Conservation (phyloP, 768 basidiomycete species). For the Xerocomus spinulosus region DNA sequence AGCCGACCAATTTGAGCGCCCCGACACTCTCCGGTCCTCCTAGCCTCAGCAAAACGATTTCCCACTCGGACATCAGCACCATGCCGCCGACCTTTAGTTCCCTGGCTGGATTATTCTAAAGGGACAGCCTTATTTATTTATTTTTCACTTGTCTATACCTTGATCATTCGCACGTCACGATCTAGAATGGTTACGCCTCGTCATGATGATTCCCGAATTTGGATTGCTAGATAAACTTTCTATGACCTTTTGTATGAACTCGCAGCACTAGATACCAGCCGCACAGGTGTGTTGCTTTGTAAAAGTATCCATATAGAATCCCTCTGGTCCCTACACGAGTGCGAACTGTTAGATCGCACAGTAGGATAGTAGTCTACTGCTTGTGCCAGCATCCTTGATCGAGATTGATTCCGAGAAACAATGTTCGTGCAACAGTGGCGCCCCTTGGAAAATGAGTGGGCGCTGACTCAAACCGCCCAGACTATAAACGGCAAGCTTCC, state of each 20-base stretch:
- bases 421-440: too few relatives aligned
- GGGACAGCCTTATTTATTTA: background rate
- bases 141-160: background rate
- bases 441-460: too few relatives aligned
- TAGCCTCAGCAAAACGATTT: slow-evolving; percentile 4
- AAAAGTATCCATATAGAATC: too few relatives aligned
- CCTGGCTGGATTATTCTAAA: slow-evolving; percentile 2
- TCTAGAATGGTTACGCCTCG: background rate
- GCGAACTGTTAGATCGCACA: too few relatives aligned
- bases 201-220: background rate
- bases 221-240: background rate
- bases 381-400: too few relatives aligned
- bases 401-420: too few relatives aligned
- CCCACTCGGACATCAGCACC: slow-evolving; percentile 14
- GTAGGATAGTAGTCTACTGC: too few relatives aligned
- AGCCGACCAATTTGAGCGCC: background rate
- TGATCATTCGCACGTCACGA: background rate
- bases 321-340: too few relatives aligned
- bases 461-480: too few relatives aligned
- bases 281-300: too few relatives aligned
- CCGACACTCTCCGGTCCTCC: slow-evolving; percentile 1
- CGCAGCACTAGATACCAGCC: background rate
- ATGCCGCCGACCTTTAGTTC: slow-evolving; percentile 13
- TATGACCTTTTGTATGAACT: background rate
- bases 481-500: too few relatives aligned